A percentile compares a stretch with the other conserved stretches of the same genome.
Conservation (phyloP, 768 basidiomycete species). For the Russula emetica region DNA sequence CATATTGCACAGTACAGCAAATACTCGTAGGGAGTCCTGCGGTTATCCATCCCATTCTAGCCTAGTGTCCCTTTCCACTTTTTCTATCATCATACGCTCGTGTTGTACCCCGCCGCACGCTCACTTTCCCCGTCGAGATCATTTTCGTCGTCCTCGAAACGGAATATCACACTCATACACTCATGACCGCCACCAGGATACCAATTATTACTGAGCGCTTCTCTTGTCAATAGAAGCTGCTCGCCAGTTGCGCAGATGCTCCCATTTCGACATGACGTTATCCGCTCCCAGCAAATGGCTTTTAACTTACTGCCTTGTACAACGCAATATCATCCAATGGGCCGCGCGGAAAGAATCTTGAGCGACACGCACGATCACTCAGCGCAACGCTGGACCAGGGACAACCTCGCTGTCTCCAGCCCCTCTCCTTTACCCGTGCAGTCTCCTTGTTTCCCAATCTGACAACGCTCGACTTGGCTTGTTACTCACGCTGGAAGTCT, state of each 20-base stretch:
- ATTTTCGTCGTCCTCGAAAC: constrained; percentile 60
- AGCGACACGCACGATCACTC: constrained; percentile 55
- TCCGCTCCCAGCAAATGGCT: constrained; percentile 50
- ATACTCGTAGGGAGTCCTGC: too few species aligned
- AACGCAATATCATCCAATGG: constrained; percentile 45
- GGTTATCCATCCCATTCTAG: too few species aligned
- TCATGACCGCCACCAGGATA: constrained; percentile 35
- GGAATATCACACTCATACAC: constrained; percentile 45
- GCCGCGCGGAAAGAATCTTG: constrained; percentile 41
- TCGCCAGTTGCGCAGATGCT: constrained; percentile 58
- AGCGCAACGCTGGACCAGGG: constrained; percentile 53
- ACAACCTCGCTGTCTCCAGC: too few species aligned
- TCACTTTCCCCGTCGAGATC: constrained; percentile 56
- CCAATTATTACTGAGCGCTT: constrained; percentile 44
- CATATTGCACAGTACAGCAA: neutral
- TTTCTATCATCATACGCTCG: neutral
- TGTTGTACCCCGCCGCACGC: neutral
- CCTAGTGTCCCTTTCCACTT: too few species aligned
- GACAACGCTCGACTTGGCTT: constrained; percentile 48
- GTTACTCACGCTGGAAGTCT: constrained; percentile 55
- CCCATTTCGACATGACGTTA: constrained; percentile 51
- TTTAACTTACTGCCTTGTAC: constrained; percentile 54
- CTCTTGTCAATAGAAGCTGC: constrained; percentile 68
- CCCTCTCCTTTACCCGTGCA: constrained; percentile 36
- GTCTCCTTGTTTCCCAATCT: constrained; percentile 59